These are phyloP conservation scores for Saccharomycopsis malanga DNA, from an alignment of 805 yeast species.

Conservation along the genomic window DNA sequence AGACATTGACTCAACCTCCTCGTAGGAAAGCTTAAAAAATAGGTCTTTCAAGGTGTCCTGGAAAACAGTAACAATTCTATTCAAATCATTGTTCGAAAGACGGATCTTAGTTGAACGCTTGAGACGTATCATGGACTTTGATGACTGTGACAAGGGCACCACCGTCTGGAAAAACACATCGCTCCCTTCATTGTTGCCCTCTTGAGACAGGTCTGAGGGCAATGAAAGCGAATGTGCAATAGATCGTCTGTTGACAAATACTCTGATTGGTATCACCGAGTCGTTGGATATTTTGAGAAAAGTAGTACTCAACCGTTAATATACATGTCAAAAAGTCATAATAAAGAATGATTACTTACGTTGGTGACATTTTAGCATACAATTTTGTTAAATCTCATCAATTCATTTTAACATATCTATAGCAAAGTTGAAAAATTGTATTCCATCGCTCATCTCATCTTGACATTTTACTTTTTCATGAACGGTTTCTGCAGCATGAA, in stretches of 20 bases:
- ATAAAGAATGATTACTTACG: no score
- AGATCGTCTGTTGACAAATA: constrained; percentile 13
- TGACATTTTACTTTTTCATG: no score
- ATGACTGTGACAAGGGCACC: constrained; percentile 3
- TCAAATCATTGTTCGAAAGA: constrained; percentile 12
- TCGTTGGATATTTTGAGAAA: constrained; percentile 10
- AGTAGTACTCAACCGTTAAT: constrained; percentile 4
- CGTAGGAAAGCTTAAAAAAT: constrained; percentile 4
- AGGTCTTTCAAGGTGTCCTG: constrained; percentile 1
- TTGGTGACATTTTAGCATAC: no score
- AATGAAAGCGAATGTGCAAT: constrained; percentile 1
- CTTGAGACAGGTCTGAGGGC: neutral
- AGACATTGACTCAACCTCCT: constrained; percentile 7
- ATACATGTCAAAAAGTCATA: no score
- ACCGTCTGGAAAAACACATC: constrained; percentile 15
- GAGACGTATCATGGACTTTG: constrained; percentile 12
- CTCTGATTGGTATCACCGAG: constrained; percentile 11
- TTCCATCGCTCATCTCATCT: no score
- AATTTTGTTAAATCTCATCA: no score
- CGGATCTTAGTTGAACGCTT: constrained; percentile 10
- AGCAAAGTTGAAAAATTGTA: no score
- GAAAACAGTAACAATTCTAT: constrained; percentile 6
- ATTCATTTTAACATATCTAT: no score
- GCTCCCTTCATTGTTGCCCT: neutral
- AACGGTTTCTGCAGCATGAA: no score